A percentile compares a stretch with the other conserved stretches of the same genome.
Evolutionary conservation across 495 filamentous ascomycete species (phyloP).

Genomic region (Sporormia fimetaria): DNA sequence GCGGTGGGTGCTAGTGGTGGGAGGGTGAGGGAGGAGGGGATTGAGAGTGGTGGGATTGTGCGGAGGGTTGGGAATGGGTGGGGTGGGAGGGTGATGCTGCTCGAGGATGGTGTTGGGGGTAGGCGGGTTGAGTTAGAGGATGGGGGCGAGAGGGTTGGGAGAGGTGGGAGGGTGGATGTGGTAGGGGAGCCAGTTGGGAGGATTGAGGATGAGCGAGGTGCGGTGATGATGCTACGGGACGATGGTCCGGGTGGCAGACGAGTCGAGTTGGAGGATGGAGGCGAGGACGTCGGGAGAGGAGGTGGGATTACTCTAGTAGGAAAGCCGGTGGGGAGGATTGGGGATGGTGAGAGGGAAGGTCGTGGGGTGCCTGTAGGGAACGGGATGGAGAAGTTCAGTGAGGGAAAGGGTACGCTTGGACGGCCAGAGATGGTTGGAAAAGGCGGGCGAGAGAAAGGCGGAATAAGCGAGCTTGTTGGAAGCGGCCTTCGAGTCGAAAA

Average conservation of each 20-base stretch:
- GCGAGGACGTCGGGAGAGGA: neutral
- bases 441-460: too few species aligned
- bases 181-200: conserved; percentile 2
- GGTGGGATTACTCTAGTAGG: neutral
- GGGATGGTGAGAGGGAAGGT: neutral
- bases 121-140: conserved; percentile 3
- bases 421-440: neutral
- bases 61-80: conserved; percentile 1
- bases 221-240: too few species aligned
- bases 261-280: neutral
- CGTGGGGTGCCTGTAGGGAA: neutral
- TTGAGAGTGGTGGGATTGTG: neutral
- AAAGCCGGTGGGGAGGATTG: neutral
- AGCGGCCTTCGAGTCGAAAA: too few species aligned
- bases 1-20: neutral
- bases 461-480: neutral
- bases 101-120: conserved; percentile 1
- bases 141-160: neutral
- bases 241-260: too few species aligned
- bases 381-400: conserved; percentile 3
- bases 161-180: neutral
- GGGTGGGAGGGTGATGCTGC: neutral
- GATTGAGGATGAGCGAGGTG: too few species aligned
- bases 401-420: neutral
- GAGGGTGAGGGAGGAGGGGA: neutral